Evolutionary conservation across 768 basidiomycete genomes (phyloP).

Genomic region (Cubamyces lactineus): DNA sequence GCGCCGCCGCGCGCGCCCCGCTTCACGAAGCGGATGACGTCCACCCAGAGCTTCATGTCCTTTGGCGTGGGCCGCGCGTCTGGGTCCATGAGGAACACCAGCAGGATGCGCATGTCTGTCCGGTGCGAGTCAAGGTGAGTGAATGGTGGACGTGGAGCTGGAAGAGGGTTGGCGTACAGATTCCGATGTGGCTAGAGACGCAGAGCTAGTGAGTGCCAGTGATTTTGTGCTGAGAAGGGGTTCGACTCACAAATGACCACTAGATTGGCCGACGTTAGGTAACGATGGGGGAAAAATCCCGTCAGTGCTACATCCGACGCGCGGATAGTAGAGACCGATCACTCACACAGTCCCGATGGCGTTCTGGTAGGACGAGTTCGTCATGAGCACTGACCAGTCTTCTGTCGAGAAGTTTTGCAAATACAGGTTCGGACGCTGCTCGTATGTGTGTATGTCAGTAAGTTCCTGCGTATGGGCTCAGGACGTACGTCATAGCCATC

Average conservation of each 20-base stretch:
- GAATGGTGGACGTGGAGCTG: not conserved
- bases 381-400: conserved; percentile 55
- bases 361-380: conserved; percentile 54
- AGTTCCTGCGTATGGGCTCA: not conserved
- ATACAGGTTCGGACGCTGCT: conserved; percentile 51
- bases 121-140: not conserved
- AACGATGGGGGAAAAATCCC: not conserved
- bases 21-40: conserved; percentile 54
- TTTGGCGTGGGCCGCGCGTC: conserved; percentile 46
- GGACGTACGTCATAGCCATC: conserved; percentile 47
- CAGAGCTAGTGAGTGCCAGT: not conserved
- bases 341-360: conserved; percentile 47
- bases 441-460: not conserved
- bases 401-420: conserved; percentile 58
- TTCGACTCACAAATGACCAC: conserved; percentile 45
- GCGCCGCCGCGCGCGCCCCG: conserved; percentile 50
- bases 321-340: not conserved
- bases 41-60: conserved; percentile 63
- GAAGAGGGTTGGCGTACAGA: conserved; percentile 40
- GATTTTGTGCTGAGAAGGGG: not conserved
- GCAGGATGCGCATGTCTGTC: conserved; percentile 50
- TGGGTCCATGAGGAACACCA: conserved; percentile 51
- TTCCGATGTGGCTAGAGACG: conserved; percentile 53
- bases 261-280: conserved; percentile 12
- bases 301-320: not conserved